phyloP scores from a whole-genome alignment of 73 alveolate genomes.

The Blepharisma japonicum region DNA sequence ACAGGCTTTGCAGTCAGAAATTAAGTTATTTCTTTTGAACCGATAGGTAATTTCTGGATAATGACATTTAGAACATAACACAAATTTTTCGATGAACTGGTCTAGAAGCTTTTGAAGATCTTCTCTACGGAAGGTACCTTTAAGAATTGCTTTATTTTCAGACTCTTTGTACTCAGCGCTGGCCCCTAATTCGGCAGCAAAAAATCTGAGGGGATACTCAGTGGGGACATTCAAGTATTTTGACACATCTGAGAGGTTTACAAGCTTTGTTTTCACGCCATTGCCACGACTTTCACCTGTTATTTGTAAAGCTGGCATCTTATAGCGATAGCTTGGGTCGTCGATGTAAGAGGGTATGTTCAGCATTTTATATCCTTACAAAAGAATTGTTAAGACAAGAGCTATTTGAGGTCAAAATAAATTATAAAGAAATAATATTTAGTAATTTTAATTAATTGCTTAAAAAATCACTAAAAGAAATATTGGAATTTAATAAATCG shows the following conservation, averaged over 20 bases:
- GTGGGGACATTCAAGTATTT: conserved; percentile 74
- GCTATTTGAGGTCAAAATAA: too few species aligned
- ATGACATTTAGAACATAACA: conserved; percentile 75
- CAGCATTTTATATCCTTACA: conserved; percentile 39
- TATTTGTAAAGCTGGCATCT: conserved; percentile 80
- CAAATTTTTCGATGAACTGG: conserved; percentile 75
- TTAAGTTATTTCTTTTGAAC: conserved; percentile 48
- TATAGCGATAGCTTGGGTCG: conserved; percentile 79
- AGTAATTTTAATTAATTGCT: too few species aligned
- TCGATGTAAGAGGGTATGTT: conserved; percentile 81
- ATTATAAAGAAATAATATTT: too few species aligned
- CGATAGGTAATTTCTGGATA: conserved; percentile 73
- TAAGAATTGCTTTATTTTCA: conserved; percentile 51
- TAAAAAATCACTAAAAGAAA: too few species aligned
- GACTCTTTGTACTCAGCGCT: conserved; percentile 36
- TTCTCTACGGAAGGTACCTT: conserved; percentile 61
- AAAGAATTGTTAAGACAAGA: background rate
- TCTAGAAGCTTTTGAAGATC: conserved; percentile 57
- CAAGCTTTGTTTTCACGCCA: conserved; percentile 79
- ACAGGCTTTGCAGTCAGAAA: conserved; percentile 77
- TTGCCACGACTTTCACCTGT: conserved; percentile 81
- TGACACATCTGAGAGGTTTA: conserved; percentile 78
- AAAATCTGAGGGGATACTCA: conserved; percentile 62
- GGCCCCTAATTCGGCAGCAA: conserved; percentile 57
- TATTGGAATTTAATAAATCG: too few species aligned